Conservation (phyloP, 192 early-diverging fungal genomes). For the Coemansia sp. region DNA sequence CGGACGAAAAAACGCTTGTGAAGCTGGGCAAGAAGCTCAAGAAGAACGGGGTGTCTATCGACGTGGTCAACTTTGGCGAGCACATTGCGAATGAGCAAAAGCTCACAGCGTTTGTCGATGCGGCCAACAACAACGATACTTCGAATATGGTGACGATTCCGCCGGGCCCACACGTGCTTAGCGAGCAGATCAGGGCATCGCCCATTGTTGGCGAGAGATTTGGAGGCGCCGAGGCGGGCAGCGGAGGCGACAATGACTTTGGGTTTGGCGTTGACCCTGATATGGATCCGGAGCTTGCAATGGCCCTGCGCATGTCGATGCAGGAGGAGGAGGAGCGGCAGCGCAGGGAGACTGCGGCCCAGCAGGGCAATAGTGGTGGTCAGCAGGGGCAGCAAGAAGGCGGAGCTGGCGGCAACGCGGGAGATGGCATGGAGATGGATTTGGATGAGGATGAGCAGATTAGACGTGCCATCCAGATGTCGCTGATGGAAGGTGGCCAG, state of each 20-base stretch:
- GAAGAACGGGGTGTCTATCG: conserved; percentile 97
- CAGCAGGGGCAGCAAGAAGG: background rate
- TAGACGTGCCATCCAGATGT: conserved; percentile 53
- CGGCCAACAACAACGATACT: conserved; percentile 92
- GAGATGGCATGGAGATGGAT: conserved; percentile 38
- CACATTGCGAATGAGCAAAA: conserved; percentile 84
- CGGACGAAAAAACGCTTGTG: conserved; percentile 84
- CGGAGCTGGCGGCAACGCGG: conserved; percentile 18
- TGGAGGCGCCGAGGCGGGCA: conserved; percentile 64
- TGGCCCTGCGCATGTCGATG: conserved; percentile 91
- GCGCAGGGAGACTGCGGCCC: conserved; percentile 37
- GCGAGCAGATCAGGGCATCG: conserved; percentile 81
- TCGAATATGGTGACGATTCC: conserved; percentile 91
- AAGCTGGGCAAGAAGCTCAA: conserved; percentile 94
- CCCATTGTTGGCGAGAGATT: conserved; percentile 87
- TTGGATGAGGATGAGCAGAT: conserved; percentile 54
- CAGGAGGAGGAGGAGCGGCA: conserved; percentile 96
- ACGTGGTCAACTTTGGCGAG: conserved; percentile 96
- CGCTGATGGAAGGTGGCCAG: conserved; percentile 43
- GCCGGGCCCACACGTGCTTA: conserved; percentile 89
- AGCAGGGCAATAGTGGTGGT: conserved; percentile 5
- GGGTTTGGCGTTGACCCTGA: conserved; percentile 95
- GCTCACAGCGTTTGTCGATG: conserved; percentile 86
- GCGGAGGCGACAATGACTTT: conserved; percentile 60
- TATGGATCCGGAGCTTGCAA: conserved; percentile 91